phyloP scores from a whole-genome alignment of 2,329 filamentous ascomycete species.

The Pseudomassariella vexata region DNA sequence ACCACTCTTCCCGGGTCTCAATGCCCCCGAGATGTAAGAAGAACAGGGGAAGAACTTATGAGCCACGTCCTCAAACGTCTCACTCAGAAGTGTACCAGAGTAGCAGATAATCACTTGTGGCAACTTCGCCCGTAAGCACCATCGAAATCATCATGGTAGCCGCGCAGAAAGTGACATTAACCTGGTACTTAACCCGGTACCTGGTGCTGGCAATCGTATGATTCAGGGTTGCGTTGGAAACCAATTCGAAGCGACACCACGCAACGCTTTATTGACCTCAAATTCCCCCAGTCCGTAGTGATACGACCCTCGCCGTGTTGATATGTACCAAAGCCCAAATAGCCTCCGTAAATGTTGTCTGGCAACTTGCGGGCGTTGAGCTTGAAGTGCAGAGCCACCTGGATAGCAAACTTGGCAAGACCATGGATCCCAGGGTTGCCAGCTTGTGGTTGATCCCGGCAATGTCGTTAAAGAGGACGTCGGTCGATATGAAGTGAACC shows the following conservation, averaged over 20 bases:
- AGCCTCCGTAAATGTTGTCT: constrained; percentile 59
- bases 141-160: constrained; percentile 42
- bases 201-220: constrained; percentile 41
- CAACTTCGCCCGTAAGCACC: constrained; percentile 60
- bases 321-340: constrained; percentile 57
- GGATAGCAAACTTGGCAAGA: constrained; percentile 66
- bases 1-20: no score
- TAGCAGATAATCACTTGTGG: constrained; percentile 71
- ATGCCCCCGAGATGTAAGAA: no score
- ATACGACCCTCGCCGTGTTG: constrained; percentile 51
- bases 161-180: constrained; percentile 30
- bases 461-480: constrained; percentile 68
- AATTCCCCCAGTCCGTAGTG: constrained; percentile 67
- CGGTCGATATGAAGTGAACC: constrained; percentile 62
- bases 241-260: constrained; percentile 46
- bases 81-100: constrained; percentile 53
- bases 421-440: constrained; percentile 60
- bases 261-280: constrained; percentile 56
- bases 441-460: constrained; percentile 67
- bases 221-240: constrained; percentile 42
- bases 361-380: constrained; percentile 66
- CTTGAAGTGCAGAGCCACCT: constrained; percentile 72
- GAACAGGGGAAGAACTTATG: no score
- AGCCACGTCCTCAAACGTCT: constrained; percentile 62
- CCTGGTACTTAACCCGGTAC: constrained; percentile 50